Conservation (phyloP, 371 early-diverging fungal species). For the Polyrhizophydium stewartii region DNA sequence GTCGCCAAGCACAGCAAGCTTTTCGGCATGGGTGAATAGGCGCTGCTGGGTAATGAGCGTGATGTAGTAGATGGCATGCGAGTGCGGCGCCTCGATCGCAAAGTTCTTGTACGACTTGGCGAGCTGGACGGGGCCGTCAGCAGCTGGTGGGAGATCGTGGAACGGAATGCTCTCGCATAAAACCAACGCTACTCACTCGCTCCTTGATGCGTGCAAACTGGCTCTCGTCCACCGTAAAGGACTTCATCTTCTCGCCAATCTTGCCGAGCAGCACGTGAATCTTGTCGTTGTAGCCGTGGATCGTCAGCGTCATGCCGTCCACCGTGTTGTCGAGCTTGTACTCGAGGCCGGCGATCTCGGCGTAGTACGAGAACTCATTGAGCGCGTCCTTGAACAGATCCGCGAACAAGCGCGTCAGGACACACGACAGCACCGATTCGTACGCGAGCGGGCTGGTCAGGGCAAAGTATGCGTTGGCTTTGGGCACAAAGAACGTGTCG, state of each 20-base stretch:
- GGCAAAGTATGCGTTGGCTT: conserved; percentile 58
- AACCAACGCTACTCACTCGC: conserved; percentile 18
- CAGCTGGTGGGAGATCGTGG: not conserved
- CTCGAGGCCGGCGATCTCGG: conserved; percentile 77
- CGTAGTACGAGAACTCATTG: conserved; percentile 82
- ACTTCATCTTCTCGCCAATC: conserved; percentile 65
- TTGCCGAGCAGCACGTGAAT: conserved; percentile 63
- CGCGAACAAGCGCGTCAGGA: conserved; percentile 61
- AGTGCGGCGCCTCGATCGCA: conserved; percentile 64
- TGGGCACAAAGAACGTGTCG: conserved; percentile 83
- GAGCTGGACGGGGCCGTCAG: conserved; percentile 26
- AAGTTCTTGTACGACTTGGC: conserved; percentile 68
- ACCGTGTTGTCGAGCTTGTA: conserved; percentile 61
- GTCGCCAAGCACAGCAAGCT: conserved; percentile 50
- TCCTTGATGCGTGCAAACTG: conserved; percentile 76
- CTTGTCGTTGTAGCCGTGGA: conserved; percentile 86
- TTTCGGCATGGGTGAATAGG: conserved; percentile 81
- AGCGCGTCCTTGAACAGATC: conserved; percentile 76
- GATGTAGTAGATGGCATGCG: conserved; percentile 73
- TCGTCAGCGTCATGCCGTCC: conserved; percentile 37
- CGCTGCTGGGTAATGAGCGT: conserved; percentile 70
- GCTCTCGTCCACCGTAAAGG: conserved; percentile 56
- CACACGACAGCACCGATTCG: conserved; percentile 40
- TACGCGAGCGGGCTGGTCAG: conserved; percentile 33
- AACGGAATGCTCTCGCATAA: not conserved